Evolutionary conservation across 2,329 filamentous ascomycete species (phyloP).

Genomic region (Pyrenophora seminiperda): DNA sequence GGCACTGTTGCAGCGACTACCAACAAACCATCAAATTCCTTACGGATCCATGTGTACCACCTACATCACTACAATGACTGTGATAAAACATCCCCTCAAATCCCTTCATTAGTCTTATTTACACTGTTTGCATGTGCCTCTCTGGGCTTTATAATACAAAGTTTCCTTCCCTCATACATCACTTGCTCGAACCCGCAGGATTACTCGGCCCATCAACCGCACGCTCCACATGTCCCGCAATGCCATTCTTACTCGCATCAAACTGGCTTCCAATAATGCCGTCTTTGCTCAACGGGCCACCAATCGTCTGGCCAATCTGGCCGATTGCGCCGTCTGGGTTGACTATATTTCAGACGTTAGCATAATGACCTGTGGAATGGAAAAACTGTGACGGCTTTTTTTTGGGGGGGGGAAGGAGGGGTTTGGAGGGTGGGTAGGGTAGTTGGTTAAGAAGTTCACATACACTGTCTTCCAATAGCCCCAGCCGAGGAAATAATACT

Average conservation of each 20-base stretch:
- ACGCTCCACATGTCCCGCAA: slow-evolving; percentile 61
- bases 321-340: slow-evolving; percentile 58
- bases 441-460: background rate
- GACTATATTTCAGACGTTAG: slow-evolving; percentile 29
- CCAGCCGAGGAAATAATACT: slow-evolving; percentile 57
- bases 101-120: too few relatives aligned
- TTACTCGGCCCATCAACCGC: slow-evolving; percentile 51
- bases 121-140: too few relatives aligned
- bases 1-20: too few relatives aligned
- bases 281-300: slow-evolving; percentile 53
- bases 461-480: slow-evolving; percentile 59
- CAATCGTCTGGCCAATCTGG: slow-evolving; percentile 57
- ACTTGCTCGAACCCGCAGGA: slow-evolving; percentile 37
- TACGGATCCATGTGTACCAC: too few relatives aligned
- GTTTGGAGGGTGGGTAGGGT: background rate
- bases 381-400: too few relatives aligned
- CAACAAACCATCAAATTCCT: too few relatives aligned
- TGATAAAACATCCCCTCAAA: too few relatives aligned
- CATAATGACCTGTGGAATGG: too few relatives aligned
- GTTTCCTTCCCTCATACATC: background rate
- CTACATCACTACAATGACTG: too few relatives aligned
- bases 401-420: background rate
- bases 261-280: slow-evolving; percentile 63
- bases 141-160: slow-evolving; percentile 15
- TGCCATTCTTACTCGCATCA: slow-evolving; percentile 56